Conservation (phyloP, 768 basidiomycete genomes). For the Boletus vermiculosoides region DNA sequence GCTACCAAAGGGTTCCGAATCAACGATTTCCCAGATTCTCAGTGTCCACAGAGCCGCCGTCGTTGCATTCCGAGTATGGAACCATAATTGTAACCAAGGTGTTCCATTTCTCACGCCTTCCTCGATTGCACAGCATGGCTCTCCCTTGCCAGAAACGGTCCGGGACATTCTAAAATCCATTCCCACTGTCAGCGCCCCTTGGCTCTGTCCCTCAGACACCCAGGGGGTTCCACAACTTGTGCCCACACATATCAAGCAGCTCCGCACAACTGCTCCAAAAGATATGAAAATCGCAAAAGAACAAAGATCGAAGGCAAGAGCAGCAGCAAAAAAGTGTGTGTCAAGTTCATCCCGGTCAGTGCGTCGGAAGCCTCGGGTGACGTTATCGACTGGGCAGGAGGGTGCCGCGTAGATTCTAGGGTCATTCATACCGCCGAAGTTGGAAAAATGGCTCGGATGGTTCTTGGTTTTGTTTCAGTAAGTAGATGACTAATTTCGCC, state of each 20-base stretch:
- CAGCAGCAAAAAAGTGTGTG: slow-evolving; percentile 41
- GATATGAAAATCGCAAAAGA: slow-evolving; percentile 75
- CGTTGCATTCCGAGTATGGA: slow-evolving; percentile 64
- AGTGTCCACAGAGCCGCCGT: slow-evolving; percentile 67
- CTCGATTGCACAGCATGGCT: slow-evolving; percentile 34
- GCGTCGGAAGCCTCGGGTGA: slow-evolving; percentile 24
- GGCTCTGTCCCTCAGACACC: slow-evolving; percentile 44
- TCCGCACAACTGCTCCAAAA: slow-evolving; percentile 73
- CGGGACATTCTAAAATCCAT: slow-evolving; percentile 46
- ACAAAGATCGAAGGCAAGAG: slow-evolving; percentile 48
- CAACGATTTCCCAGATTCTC: slow-evolving; percentile 53
- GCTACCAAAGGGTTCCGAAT: slow-evolving; percentile 68
- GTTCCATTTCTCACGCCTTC: slow-evolving; percentile 5
- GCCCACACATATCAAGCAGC: slow-evolving; percentile 79
- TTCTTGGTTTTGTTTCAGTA: not conserved
- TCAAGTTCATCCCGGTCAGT: slow-evolving; percentile 9
- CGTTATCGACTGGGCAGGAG: slow-evolving; percentile 13
- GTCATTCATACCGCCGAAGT: not conserved
- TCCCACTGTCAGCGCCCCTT: slow-evolving; percentile 60
- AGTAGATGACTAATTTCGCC: not conserved
- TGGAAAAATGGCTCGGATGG: not conserved
- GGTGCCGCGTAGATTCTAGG: not conserved
- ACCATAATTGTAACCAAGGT: not conserved
- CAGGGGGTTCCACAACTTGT: slow-evolving; percentile 38
- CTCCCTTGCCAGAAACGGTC: slow-evolving; percentile 39